A percentile compares a stretch with the other conserved stretches of the same genome.
phyloP scores from a whole-genome alignment of 2,329 filamentous ascomycete genomes.

The Exophiala alcalophila region DNA sequence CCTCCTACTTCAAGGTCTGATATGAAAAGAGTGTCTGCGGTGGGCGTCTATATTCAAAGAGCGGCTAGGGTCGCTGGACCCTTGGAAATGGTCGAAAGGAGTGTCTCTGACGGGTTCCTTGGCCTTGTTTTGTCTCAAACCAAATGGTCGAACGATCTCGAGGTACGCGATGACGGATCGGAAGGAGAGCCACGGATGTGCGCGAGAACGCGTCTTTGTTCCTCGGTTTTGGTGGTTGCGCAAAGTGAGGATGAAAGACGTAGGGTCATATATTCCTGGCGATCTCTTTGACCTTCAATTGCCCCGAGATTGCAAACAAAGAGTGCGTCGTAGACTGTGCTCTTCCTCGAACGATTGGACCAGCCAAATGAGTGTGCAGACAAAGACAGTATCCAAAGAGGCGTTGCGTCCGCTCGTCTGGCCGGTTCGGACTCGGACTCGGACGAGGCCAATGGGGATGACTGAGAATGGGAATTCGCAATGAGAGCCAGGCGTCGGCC shows the following conservation, averaged over 20 bases:
- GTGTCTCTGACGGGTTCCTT: constrained; percentile 10
- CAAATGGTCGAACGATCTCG: neutral
- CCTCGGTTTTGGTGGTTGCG: too few species aligned
- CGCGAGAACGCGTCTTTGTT: too few species aligned
- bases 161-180: too few species aligned
- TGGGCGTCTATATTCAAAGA: constrained; percentile 26
- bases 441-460: constrained; percentile 1
- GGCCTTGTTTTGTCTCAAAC: constrained; percentile 2
- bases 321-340: constrained; percentile 5
- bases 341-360: constrained; percentile 21
- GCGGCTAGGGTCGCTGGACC: constrained; percentile 28
- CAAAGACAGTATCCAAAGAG: constrained; percentile 15
- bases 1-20: constrained; percentile 11
- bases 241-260: constrained; percentile 10
- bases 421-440: too few species aligned
- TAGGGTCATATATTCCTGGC: constrained; percentile 12
- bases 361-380: constrained; percentile 25
- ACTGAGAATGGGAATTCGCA: constrained; percentile 2
- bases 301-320: constrained; percentile 19
- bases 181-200: too few species aligned
- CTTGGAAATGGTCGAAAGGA: constrained; percentile 11
- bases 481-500: constrained; percentile 1
- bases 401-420: neutral
- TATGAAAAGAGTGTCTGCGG: constrained; percentile 25
- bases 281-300: constrained; percentile 23